Evolutionary conservation across 441 rosid species (phyloP).

Genomic region (Gossypium lobatum): DNA sequence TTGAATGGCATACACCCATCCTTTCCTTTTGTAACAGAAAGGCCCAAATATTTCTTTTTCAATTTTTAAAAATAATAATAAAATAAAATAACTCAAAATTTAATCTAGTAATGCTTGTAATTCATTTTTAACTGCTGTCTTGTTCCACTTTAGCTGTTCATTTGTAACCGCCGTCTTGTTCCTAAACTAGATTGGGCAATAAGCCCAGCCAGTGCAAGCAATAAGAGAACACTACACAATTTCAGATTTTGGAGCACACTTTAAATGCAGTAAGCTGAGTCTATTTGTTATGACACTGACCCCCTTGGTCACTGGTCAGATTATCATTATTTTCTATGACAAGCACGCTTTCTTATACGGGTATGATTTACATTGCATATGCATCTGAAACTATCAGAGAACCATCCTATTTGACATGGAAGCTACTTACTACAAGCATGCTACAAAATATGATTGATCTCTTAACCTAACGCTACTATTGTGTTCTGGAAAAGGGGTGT

Average conservation of each 20-base stretch:
- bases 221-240: not conserved
- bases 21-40: not conserved
- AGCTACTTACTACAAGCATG: slow-evolving; percentile 2
- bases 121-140: not conserved
- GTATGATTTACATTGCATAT: slow-evolving; percentile 3
- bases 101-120: not conserved
- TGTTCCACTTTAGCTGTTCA: slow-evolving; percentile 8
- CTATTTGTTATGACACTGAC: not conserved
- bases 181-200: slow-evolving; percentile 14
- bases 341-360: not conserved
- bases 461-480: not conserved
- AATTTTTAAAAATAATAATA: not conserved
- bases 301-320: slow-evolving; percentile 2
- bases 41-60: not conserved
- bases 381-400: not conserved
- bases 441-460: not conserved
- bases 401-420: slow-evolving; percentile 2
- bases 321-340: slow-evolving; percentile 1
- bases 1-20: not conserved
- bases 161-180: not conserved
- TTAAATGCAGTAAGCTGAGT: slow-evolving; percentile 4
- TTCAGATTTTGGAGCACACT: not conserved
- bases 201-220: not conserved
- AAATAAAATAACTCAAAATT: not conserved
- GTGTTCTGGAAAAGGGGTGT: not conserved